Evolutionary conservation across 2,329 filamentous ascomycete species (phyloP).

Genomic region (Chaetoscypha palmicola): DNA sequence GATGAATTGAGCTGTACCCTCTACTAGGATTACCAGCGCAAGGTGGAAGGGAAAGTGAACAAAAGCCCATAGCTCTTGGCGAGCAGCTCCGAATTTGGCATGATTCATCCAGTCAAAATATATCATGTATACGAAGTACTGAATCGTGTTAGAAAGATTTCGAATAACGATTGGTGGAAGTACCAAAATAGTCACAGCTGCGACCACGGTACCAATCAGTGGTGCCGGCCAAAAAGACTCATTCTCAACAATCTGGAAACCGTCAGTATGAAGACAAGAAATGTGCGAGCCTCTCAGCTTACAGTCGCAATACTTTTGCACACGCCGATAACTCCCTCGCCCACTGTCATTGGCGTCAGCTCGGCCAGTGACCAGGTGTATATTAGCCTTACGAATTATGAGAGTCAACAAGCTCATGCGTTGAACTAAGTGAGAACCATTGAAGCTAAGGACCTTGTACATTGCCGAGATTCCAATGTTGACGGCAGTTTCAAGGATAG

Average conservation of each 20-base stretch:
- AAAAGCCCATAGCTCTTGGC: slow-evolving; percentile 34
- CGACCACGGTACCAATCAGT: slow-evolving; percentile 14
- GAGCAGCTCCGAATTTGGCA: slow-evolving; percentile 16
- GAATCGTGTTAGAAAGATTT: too few relatives aligned
- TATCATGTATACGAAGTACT: slow-evolving; percentile 25
- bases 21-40: slow-evolving; percentile 47
- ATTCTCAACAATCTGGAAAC: slow-evolving; percentile 11
- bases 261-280: background rate
- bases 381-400: slow-evolving; percentile 38
- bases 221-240: slow-evolving; percentile 7
- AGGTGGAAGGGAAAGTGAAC: slow-evolving; percentile 52
- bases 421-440: slow-evolving; percentile 50
- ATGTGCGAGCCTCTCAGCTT: background rate
- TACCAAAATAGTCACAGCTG: slow-evolving; percentile 16
- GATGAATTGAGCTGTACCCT: slow-evolving; percentile 34
- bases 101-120: slow-evolving; percentile 23
- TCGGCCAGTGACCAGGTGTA: background rate
- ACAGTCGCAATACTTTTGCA: slow-evolving; percentile 20
- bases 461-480: slow-evolving; percentile 20
- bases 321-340: slow-evolving; percentile 24
- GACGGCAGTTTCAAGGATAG: slow-evolving; percentile 17
- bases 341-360: slow-evolving; percentile 9
- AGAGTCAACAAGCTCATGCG: slow-evolving; percentile 52
- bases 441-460: slow-evolving; percentile 40
- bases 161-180: background rate